Conservation (phyloP, 345 rosid genomes). For the Populus tremula region DNA sequence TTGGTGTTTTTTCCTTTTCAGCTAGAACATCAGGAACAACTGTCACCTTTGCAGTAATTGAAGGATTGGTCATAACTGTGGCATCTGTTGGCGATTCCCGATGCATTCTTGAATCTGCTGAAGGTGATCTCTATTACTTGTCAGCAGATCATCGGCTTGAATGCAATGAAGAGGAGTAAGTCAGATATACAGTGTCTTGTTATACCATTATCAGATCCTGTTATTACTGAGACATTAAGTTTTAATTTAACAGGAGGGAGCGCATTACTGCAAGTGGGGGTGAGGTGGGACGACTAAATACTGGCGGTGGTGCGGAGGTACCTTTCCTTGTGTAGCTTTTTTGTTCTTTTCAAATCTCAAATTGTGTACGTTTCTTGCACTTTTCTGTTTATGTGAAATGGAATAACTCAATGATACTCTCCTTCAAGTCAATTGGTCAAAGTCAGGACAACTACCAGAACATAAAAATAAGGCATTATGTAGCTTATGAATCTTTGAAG, state of each 20-base stretch:
- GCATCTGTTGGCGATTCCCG: slow-evolving; percentile 99
- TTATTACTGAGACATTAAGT: slow-evolving; percentile 18
- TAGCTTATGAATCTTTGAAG: background rate
- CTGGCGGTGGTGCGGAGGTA: slow-evolving; percentile 99
- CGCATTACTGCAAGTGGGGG: slow-evolving; percentile 97
- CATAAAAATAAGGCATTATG: background rate
- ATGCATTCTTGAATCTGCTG: slow-evolving; percentile 93
- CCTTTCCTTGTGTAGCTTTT: slow-evolving; percentile 16
- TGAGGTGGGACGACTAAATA: slow-evolving; percentile 94
- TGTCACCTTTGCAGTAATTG: slow-evolving; percentile 85
- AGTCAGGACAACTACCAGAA: slow-evolving; percentile 1
- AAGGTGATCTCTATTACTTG: slow-evolving; percentile 79
- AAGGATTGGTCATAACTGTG: slow-evolving; percentile 88
- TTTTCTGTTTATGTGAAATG: slow-evolving; percentile 4
- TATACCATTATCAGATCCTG: slow-evolving; percentile 6
- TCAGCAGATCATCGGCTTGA: slow-evolving; percentile 99
- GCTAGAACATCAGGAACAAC: slow-evolving; percentile 92
- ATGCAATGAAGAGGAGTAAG: slow-evolving; percentile 91
- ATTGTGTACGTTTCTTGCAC: background rate
- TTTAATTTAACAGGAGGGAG: slow-evolving; percentile 58
- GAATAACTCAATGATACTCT: background rate
- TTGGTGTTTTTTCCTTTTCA: slow-evolving; percentile 29
- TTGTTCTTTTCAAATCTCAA: slow-evolving; percentile 2
- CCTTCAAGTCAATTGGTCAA: background rate
- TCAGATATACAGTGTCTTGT: slow-evolving; percentile 10